Base-by-base conservation (phyloP, 2,329 filamentous ascomycete species). In the Alternaria viburni region DNA sequence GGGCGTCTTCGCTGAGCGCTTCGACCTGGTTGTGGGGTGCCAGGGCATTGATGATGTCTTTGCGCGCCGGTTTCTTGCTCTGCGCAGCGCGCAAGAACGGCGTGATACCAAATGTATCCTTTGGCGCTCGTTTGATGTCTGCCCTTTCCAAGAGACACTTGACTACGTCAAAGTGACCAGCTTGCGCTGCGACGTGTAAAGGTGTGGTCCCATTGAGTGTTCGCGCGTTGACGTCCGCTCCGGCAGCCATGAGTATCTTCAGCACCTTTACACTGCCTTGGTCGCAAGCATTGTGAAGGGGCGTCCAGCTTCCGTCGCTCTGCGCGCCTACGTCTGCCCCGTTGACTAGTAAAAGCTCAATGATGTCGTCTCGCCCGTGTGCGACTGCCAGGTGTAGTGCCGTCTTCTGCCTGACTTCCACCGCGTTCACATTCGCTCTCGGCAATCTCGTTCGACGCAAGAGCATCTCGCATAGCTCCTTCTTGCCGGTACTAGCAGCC, bases 401-500 rank as follows among this genome's bases (percentile, higher is more conserved):
- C 9, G 78, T 80, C 68, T 79, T 80, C 54, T 77, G 74, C 25
- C 78, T 68, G 4, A 72, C 66, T 56, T 81, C 78, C 5, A 72
- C 65, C 6, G 78, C 76, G 44, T 78, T 75, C 12, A 80, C 73
- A 50, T 78, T 73, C 7, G 77, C 72, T 45, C 73, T 70, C 11
- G 72, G 76, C 0, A 57, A 43, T 26, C 61, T 69, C 1, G 69
- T 55, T 49, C 77, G 67, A 36, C 71, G 77, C 6, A 87, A 77
- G 26, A 89, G 77, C 67, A 83, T 78, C 58, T 83, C 81, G 17
- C 83, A 84, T 11, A 88, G 77, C 30, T 81, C 79, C 54, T 82
- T 77, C 69, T 88, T 87, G 17, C 85, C 85, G 47, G 86, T 87
- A 23, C 84, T 86, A 36, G 85, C 87, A 2, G 87, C 86, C 86